Conservation (phyloP, 2,329 filamentous ascomycete genomes). For the Colletotrichum incanum region DNA sequence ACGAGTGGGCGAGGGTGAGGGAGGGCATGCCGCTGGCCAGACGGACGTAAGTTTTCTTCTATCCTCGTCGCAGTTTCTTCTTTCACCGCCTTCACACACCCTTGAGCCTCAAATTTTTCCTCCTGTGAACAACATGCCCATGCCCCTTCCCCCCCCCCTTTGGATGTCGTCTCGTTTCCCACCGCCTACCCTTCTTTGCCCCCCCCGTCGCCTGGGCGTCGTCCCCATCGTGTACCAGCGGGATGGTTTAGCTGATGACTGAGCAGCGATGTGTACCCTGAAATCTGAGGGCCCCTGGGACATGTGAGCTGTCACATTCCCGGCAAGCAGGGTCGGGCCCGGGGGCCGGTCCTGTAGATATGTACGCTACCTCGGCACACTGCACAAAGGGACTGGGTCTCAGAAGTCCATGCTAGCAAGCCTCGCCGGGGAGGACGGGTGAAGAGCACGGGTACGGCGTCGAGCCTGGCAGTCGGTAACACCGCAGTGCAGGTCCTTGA, state of each 20-base stretch:
- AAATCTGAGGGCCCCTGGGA: constrained; percentile 21
- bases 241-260: constrained; percentile 36
- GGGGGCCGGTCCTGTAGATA: constrained; percentile 1
- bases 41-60: constrained; percentile 62
- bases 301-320: constrained; percentile 40
- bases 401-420: constrained; percentile 26
- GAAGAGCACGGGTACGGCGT: constrained; percentile 10
- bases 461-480: constrained; percentile 35
- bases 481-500: constrained; percentile 28
- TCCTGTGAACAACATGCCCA: constrained; percentile 11
- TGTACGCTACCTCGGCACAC: background rate
- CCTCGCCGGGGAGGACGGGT: constrained; percentile 28
- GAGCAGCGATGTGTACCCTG: constrained; percentile 44
- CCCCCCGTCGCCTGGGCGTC: constrained; percentile 8
- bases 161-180: background rate
- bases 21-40: constrained; percentile 67
- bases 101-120: constrained; percentile 25
- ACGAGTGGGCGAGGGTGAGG: constrained; percentile 63
- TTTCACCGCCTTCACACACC: constrained; percentile 5
- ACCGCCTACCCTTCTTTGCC: constrained; percentile 6
- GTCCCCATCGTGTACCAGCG: constrained; percentile 28
- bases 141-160: too few species aligned
- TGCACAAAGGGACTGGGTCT: background rate
- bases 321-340: constrained; percentile 29
- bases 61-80: background rate